These are phyloP conservation scores for Serpula lacrymans DNA, from an alignment of 768 basidiomycete species.

Conservation along the genomic window DNA sequence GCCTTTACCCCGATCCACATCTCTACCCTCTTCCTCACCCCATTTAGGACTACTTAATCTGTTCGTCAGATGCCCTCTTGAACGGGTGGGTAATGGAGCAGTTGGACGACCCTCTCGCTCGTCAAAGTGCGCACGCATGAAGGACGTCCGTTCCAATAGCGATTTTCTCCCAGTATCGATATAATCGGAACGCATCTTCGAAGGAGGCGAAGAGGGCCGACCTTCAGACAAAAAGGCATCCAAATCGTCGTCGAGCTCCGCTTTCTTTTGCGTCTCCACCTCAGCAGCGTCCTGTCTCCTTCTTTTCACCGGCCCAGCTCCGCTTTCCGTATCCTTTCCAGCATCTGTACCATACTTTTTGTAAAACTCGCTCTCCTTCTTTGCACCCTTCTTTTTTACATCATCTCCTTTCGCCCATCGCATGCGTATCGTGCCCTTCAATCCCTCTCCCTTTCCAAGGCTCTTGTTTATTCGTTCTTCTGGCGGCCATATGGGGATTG, in stretches of 20 bases:
- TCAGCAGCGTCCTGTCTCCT: constrained; percentile 30
- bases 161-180: constrained; percentile 49
- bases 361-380: constrained; percentile 74
- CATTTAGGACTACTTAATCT: constrained; percentile 15
- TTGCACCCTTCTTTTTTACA: constrained; percentile 76
- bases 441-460: constrained; percentile 64
- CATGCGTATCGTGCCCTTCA: constrained; percentile 66
- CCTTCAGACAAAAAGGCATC: constrained; percentile 63
- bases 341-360: constrained; percentile 63
- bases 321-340: constrained; percentile 55
- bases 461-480: constrained; percentile 73
- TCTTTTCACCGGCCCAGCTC: constrained; percentile 31
- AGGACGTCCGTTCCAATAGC: constrained; percentile 54
- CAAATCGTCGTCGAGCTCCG: constrained; percentile 61
- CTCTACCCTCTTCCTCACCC: constrained; percentile 20
- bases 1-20: constrained; percentile 25
- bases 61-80: constrained; percentile 17
- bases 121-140: constrained; percentile 35
- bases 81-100: constrained; percentile 42
- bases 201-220: constrained; percentile 44
- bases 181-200: constrained; percentile 69
- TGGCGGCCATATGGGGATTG: constrained; percentile 73
- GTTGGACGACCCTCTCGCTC: constrained; percentile 45
- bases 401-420: constrained; percentile 73
- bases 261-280: constrained; percentile 32